Base-by-base conservation (phyloP, 2,329 filamentous ascomycete genomes). In the Chaetothyriales sp. region DNA sequence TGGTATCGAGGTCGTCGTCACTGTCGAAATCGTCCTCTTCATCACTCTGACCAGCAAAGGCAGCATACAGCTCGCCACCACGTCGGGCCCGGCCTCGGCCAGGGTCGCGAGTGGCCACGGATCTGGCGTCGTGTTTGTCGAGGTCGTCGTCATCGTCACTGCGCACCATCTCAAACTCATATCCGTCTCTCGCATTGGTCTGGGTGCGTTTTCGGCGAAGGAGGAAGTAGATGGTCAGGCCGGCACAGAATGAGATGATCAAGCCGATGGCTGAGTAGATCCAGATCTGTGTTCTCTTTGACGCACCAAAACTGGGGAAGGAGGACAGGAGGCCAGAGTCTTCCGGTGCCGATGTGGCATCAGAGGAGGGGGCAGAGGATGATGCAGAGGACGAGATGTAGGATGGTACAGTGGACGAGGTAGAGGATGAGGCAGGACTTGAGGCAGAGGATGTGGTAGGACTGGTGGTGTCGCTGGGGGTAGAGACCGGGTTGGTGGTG, bases 41-140 rank as follows among this genome's bases (percentile, higher is more conserved):
- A 51, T 92, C 89, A 52, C 90, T 90, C 49, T 88, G 90, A 15
- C 86, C 89, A 0, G 92, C 92, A 73, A 98, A 98, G 3, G 92
- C 92, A 72, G 98, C 92, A 65, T 98, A 98, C 44, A 98, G 71
- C 70, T 96, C 90, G 25, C 90, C 88, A 1, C 87, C 92, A 18
- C 70, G 67, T 47, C 86, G 72, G 57, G 72, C 64, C 65, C 68
- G 75, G 59, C 64, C 67, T 32, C 65, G 66, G 67, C 48, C 75
- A 73, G 57, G 77, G 73, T 72, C 62, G 56, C 18, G 64, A 32
- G 59, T 60, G 18, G 61, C 58, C 28, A 64, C 54, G 68, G 70
- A 12, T 32, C 28, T 3, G 28, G 28, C 28, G 76, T 64, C 71
- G 71, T 69, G 52, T 9, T 15, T 15, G 32, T 39, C 32, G 12